These are phyloP conservation scores for Cucurbita maxima DNA, from an alignment of 306 rosid genomes.

Conservation along the genomic window DNA sequence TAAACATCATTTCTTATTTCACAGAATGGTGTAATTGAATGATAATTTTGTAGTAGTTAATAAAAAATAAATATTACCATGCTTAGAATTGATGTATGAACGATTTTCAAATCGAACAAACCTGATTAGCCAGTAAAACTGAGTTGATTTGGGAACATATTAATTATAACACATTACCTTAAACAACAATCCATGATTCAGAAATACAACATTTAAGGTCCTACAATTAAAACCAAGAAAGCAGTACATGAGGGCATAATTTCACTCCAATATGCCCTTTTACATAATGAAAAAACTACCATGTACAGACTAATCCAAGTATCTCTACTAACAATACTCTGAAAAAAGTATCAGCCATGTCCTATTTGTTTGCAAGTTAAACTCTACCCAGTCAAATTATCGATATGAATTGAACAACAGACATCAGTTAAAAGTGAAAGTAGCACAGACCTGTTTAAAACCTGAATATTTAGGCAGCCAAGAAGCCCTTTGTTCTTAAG, in stretches of 20 bases:
- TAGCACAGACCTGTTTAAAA: neutral
- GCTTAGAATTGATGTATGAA: too few relatives aligned
- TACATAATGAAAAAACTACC: neutral
- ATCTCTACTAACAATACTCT: neutral
- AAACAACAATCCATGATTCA: neutral
- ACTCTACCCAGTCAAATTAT: neutral
- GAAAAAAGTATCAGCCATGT: neutral
- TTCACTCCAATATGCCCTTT: neutral
- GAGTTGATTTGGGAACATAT: too few relatives aligned
- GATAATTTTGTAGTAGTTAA: neutral
- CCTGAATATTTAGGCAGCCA: slow-evolving; percentile 12
- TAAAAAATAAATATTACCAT: neutral
- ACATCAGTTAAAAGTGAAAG: neutral
- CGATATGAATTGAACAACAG: neutral
- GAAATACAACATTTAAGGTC: neutral
- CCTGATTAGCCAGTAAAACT: too few relatives aligned
- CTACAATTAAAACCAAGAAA: neutral
- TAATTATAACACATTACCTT: neutral
- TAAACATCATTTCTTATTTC: neutral
- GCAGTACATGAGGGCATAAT: neutral
- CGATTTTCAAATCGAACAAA: too few relatives aligned
- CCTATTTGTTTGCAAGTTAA: slow-evolving; percentile 22
- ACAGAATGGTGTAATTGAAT: neutral
- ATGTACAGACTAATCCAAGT: neutral
- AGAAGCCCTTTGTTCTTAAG: slow-evolving; percentile 12